Conservation (phyloP, 75 land plant species). For the Pinus albicaulis region DNA sequence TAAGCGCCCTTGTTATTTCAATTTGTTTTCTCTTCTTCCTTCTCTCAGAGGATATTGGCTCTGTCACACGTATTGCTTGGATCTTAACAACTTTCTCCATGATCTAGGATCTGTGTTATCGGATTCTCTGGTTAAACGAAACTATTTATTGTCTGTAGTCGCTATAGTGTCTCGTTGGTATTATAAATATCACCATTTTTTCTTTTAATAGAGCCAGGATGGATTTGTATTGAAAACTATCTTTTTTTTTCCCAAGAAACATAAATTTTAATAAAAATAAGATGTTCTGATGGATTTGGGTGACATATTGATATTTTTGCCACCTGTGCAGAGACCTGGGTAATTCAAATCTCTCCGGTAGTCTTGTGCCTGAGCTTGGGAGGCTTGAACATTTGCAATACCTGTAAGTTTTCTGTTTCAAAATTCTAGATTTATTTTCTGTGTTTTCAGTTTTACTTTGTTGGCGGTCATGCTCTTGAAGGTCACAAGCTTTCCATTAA, state of each 20-base stretch:
- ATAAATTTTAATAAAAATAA: neutral
- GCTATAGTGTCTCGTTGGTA: no score
- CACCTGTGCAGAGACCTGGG: slow-evolving; percentile 76
- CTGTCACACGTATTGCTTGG: neutral
- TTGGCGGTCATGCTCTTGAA: neutral
- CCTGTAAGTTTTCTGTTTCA: slow-evolving; percentile 50
- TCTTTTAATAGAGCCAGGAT: neutral
- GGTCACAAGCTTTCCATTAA: slow-evolving; percentile 2
- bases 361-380: slow-evolving; percentile 93
- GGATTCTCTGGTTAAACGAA: neutral
- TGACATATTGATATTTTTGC: neutral
- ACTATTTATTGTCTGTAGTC: neutral
- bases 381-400: slow-evolving; percentile 86
- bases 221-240: neutral
- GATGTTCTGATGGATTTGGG: neutral
- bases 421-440: neutral
- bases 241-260: no score
- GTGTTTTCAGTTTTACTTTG: slow-evolving; percentile 1
- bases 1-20: slow-evolving; percentile 24
- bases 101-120: neutral
- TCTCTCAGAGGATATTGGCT: neutral
- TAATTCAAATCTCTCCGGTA: slow-evolving; percentile 84
- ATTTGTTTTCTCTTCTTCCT: neutral
- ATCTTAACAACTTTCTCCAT: neutral
- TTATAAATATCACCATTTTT: neutral